These are phyloP conservation scores for Elongisporangium anandrum DNA, from an alignment of 352 stramenopile species.

Conservation along the genomic window DNA sequence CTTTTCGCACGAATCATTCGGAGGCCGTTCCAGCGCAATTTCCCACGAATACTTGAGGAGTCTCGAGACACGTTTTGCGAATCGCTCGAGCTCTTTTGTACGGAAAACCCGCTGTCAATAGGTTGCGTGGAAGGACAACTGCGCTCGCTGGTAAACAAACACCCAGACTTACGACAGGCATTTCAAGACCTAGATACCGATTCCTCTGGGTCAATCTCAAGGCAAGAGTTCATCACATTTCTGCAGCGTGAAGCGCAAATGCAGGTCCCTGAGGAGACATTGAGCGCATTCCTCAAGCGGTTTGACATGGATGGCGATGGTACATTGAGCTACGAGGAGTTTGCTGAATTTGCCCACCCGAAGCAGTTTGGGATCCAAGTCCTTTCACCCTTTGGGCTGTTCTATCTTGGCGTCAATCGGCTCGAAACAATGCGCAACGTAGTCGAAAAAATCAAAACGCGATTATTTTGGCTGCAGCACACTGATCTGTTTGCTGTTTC, in stretches of 20 bases:
- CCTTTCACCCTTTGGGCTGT: constrained; percentile 42
- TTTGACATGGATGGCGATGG: constrained; percentile 45
- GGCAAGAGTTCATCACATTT: constrained; percentile 27
- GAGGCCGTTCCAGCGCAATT: constrained; percentile 12
- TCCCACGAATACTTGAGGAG: constrained; percentile 6
- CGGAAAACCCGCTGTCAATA: constrained; percentile 20
- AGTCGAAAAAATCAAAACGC: constrained; percentile 32
- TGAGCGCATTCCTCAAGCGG: constrained; percentile 34
- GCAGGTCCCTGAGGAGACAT: constrained; percentile 20
- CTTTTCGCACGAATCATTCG: constrained; percentile 26
- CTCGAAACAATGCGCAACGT: constrained; percentile 21
- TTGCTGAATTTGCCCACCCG: constrained; percentile 32
- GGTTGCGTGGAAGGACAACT: constrained; percentile 41
- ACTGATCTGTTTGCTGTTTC: constrained; percentile 32
- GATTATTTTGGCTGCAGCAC: constrained; percentile 59
- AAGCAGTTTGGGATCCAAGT: constrained; percentile 42
- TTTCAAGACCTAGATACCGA: constrained; percentile 33
- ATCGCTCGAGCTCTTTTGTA: constrained; percentile 26
- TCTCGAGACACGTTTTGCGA: constrained; percentile 10
- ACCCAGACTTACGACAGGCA: constrained; percentile 18
- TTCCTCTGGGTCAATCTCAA: constrained; percentile 22
- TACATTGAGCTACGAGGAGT: constrained; percentile 39
- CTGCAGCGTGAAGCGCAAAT: constrained; percentile 22
- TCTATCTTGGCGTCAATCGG: constrained; percentile 25
- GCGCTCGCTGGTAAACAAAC: constrained; percentile 17